These are phyloP conservation scores for Brasilioporus rufonigricans DNA, from an alignment of 768 basidiomycete genomes.

Conservation along the genomic window DNA sequence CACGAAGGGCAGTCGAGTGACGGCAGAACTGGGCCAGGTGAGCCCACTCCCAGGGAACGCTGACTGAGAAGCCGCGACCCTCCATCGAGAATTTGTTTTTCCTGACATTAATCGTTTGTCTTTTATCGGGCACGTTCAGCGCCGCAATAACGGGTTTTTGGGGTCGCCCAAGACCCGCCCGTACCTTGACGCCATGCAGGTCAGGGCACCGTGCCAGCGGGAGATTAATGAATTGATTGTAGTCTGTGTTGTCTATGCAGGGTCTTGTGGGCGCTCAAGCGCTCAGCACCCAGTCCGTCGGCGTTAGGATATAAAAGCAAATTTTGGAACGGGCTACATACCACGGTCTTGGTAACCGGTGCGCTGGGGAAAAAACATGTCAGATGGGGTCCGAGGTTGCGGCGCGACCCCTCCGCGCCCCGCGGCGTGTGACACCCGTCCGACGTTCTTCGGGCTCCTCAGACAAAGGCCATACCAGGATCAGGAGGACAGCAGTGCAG, in stretches of 20 bases:
- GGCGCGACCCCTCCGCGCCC: conserved; percentile 28
- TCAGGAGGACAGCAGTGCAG: conserved; percentile 16
- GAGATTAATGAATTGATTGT: conserved; percentile 1
- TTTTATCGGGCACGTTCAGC: background rate
- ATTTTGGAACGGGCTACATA: background rate
- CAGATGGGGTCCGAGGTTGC: background rate
- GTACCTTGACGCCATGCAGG: background rate
- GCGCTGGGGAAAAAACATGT: background rate
- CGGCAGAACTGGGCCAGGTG: background rate
- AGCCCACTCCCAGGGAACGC: background rate
- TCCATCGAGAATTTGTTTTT: background rate
- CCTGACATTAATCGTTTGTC: background rate
- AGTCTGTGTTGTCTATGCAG: background rate
- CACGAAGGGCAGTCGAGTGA: background rate
- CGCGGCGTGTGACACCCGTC: conserved; percentile 8
- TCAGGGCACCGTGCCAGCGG: background rate
- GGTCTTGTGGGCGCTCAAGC: background rate
- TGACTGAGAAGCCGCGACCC: background rate
- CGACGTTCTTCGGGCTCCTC: conserved; percentile 11
- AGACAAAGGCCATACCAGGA: conserved; percentile 6
- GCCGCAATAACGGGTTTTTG: background rate
- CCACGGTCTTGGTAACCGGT: background rate
- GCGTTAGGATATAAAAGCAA: background rate
- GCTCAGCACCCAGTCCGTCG: background rate
- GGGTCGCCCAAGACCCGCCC: background rate